Evolutionary conservation across 1,284 basidiomycete species (phyloP), one percentile per base, ranked within the genome.

Genomic region (Trichosporon sp.): DNA sequence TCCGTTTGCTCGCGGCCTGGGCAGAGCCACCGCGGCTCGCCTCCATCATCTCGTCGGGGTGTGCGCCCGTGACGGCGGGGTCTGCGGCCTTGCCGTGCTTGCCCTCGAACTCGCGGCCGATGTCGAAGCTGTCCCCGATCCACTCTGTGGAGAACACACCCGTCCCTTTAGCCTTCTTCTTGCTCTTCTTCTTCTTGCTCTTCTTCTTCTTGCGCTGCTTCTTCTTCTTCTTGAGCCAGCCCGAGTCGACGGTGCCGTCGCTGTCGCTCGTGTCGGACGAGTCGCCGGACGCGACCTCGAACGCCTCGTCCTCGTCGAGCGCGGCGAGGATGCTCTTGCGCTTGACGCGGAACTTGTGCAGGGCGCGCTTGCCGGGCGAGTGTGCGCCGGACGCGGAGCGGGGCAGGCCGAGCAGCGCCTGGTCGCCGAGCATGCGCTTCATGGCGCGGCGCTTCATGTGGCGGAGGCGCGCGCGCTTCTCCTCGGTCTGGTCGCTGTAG

Each of bases 91-190:
- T 27, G 11, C 34, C 53, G 8, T 34, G 44, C 1, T n/a, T 27
- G 11, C 23, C 13, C n/a, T 71, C 32, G 67, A 80, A 82, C 68
- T 82, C 80, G 65, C 74, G 67, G 2, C 80, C 80, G 51, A 82
- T 80, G 67, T 81, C 79, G 66, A 82, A 82, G 31, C 79, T 80
- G 63, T 78, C 76, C 29, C 80, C 80, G 44, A 78, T 65, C 80
- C 80, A 81, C 70, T 64, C 78, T 69, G 44, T 75, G 75, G 8
- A 29, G 18, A 25, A 27, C 25, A 44, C 65, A 18, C 29, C 29
- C 13, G 18, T n/a, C 21, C n/a, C n/a, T n/a, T 60, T 60, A 3
- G 56, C 27, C 29, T 31, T 29, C 56, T 60, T 60, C 29, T 58
- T 60, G 53, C 8, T 25, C 62, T 27, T 15, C 58, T 75, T 65